phyloP scores from a whole-genome alignment of 176 grass and related monocot species.

The Canna indica region DNA sequence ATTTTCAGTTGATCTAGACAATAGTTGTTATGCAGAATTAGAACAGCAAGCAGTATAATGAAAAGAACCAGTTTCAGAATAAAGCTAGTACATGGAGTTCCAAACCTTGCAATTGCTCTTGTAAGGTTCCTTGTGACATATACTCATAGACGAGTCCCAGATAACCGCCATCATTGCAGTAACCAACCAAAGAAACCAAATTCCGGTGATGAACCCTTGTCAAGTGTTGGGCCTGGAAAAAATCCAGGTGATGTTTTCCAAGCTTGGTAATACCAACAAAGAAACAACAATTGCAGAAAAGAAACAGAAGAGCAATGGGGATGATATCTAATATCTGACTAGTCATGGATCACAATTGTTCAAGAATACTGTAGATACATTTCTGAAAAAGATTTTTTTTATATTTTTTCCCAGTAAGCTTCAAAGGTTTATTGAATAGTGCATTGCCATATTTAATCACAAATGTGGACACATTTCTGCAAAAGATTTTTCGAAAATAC shows the following conservation, averaged over 20 bases:
- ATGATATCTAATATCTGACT: not conserved
- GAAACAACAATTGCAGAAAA: not conserved
- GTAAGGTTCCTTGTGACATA: slow-evolving; percentile 18
- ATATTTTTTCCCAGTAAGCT: not conserved
- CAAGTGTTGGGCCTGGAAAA: slow-evolving; percentile 18
- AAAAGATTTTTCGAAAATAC: too few relatives aligned
- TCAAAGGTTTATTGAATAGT: not conserved
- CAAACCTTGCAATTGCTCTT: slow-evolving; percentile 11
- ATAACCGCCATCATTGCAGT: slow-evolving; percentile 11
- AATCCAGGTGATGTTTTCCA: not conserved
- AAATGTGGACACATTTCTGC: too few relatives aligned
- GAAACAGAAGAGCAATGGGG: not conserved
- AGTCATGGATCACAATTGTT: not conserved
- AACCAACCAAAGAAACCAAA: slow-evolving; percentile 20
- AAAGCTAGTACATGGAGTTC: not conserved
- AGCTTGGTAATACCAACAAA: not conserved
- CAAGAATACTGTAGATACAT: not conserved
- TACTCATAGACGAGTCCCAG: slow-evolving; percentile 17
- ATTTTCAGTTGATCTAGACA: not conserved
- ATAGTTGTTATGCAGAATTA: not conserved
- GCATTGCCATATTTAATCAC: too few relatives aligned
- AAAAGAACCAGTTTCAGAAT: not conserved
- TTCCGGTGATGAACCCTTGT: slow-evolving; percentile 22
- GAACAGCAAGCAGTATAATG: not conserved
- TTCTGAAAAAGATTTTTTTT: not conserved